These are phyloP conservation scores for Cytospora schulzeri DNA, from an alignment of 2,329 filamentous ascomycete species.

Conservation along the genomic window DNA sequence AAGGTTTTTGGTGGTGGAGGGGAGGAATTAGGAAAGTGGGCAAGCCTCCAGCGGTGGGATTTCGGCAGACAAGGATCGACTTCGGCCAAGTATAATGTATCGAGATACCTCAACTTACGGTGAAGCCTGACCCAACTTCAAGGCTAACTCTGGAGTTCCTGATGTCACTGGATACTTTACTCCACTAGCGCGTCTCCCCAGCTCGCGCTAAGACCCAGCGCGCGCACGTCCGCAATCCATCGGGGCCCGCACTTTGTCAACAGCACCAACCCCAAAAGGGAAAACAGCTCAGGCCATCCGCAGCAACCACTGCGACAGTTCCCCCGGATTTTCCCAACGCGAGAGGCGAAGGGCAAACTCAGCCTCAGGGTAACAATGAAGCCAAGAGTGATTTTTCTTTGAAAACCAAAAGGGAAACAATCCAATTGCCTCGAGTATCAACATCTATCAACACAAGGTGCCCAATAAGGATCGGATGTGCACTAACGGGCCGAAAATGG, in stretches of 20 bases:
- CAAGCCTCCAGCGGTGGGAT: neutral
- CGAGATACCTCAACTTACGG: constrained; percentile 1
- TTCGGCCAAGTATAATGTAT: neutral
- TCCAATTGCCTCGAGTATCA: neutral
- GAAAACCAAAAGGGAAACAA: neutral
- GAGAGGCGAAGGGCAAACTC: neutral
- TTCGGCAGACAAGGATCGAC: neutral
- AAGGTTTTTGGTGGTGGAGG: neutral
- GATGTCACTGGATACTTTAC: neutral
- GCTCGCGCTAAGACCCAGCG: neutral
- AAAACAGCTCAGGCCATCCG: constrained; percentile 4
- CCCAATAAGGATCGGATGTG: neutral
- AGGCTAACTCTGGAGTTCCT: neutral
- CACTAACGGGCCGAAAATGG: neutral
- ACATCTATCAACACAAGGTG: neutral
- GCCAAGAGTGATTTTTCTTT: neutral
- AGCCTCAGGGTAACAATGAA: constrained; percentile 1
- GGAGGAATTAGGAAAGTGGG: neutral
- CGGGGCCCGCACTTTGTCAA: neutral
- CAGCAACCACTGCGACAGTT: neutral
- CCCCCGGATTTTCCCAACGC: neutral
- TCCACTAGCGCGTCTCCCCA: neutral
- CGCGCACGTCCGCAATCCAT: constrained; percentile 1
- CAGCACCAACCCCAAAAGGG: constrained; percentile 4
- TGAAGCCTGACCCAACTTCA: neutral